Base-by-base conservation (phyloP, 169 alveolate genomes). In the Cryptosporidium sp. region DNA sequence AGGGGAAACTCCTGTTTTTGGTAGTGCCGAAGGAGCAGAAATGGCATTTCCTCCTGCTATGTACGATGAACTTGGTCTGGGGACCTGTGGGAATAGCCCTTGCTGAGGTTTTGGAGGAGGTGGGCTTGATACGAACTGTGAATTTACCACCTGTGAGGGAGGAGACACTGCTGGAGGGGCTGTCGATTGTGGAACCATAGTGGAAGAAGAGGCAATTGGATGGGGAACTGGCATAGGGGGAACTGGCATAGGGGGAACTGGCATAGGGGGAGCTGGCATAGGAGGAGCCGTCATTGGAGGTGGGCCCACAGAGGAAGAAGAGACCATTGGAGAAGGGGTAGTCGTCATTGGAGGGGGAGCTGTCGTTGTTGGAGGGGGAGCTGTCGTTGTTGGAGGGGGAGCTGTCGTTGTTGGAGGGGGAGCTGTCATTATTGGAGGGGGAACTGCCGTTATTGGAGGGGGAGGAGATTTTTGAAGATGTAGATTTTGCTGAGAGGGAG, bases 11-110 rank as follows among this genome's bases (percentile, higher is more conserved):
- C 29, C 58, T 51, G 33, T 21, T 3, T 71, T 35, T 48, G 21
- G 59, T 1, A 12, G 6, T 12, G 33, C 68, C 1, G 43, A 45
- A n/a, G 50, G 43, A 10, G 18, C 21, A 23, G 51, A 6, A 16
- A 29, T 59, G 1, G 52, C n/a, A 21, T 43, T 39, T 37, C 41
- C 45, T 14, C 58, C 48, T 14, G 35, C 0, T 8, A 35, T n/a
- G 18, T 52, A 31, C 0, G 68, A 31, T n/a, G 71, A 51, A 51
- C 59, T 51, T n/a, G 58, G 70, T 52, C 61, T 59, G 23, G 86
- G 65, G 3, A 73, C 41, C 14, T 41, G 51, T 58, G 69, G 86
- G 37, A 39, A 48, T 18, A 39, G 26, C 21, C 84, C 84, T 21
- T 45, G 33, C 9, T 23, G 84, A 0, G 84, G 31, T 43, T 14